Conservation (phyloP, 176 grass and related monocot genomes). For the Pontederia paniculata region DNA sequence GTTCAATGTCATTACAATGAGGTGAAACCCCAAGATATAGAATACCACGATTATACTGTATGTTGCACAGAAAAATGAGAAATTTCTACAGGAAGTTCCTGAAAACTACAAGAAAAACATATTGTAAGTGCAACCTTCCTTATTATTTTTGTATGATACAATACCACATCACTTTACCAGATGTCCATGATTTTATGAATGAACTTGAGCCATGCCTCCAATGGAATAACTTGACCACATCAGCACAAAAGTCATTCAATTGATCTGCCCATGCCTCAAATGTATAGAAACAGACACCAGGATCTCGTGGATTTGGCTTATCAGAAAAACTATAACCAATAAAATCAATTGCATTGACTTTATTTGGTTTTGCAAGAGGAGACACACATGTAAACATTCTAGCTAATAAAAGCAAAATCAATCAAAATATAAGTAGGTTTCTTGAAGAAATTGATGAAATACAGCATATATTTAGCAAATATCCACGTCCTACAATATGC, state of each 20-base stretch:
- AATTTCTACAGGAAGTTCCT: too few relatives aligned
- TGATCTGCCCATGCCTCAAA: constrained; percentile 98
- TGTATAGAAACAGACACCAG: constrained; percentile 49
- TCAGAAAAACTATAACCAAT: constrained; percentile 91
- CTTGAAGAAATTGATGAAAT: too few relatives aligned
- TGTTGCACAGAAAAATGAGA: too few relatives aligned
- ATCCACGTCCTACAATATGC: too few relatives aligned
- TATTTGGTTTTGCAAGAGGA: constrained; percentile 39
- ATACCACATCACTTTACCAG: neutral
- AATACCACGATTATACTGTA: too few relatives aligned
- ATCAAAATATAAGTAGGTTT: too few relatives aligned
- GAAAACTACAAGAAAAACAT: too few relatives aligned
- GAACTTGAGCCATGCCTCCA: constrained; percentile 50
- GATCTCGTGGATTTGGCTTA: constrained; percentile 65
- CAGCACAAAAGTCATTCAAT: constrained; percentile 67
- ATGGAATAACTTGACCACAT: constrained; percentile 92
- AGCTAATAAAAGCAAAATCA: too few relatives aligned
- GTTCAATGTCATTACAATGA: too few relatives aligned
- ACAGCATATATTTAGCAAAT: too few relatives aligned
- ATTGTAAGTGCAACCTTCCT: neutral
- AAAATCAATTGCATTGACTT: constrained; percentile 78
- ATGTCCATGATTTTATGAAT: neutral
- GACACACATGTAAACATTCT: neutral
- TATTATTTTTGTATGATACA: neutral
- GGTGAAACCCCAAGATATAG: too few relatives aligned